phyloP scores from a whole-genome alignment of 2,329 filamentous ascomycete species.

The Fusarium gaditjirri region DNA sequence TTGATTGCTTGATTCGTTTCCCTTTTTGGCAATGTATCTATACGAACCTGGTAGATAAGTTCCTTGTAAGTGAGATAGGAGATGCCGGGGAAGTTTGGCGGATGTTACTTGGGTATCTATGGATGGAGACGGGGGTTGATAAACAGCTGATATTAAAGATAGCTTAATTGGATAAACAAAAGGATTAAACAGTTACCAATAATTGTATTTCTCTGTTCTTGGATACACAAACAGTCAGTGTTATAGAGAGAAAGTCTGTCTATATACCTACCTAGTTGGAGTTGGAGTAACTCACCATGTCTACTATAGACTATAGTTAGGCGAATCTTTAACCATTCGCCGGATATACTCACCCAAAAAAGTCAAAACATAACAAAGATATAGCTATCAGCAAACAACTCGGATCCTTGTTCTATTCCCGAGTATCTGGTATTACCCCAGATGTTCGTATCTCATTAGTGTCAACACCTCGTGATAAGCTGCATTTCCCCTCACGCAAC shows the following conservation, averaged over 20 bases:
- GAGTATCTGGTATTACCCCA: slow-evolving; percentile 1
- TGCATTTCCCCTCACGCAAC: background rate
- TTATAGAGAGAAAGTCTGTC: background rate
- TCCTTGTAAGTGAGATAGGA: slow-evolving; percentile 1
- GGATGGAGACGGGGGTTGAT: background rate
- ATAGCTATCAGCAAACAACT: background rate
- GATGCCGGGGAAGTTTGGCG: background rate
- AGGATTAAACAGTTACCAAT: background rate
- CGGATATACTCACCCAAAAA: background rate
- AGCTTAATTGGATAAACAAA: background rate
- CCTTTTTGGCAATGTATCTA: slow-evolving; percentile 18
- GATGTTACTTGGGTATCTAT: background rate
- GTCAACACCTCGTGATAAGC: slow-evolving; percentile 13
- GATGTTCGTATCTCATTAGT: background rate
- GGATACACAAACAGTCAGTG: background rate
- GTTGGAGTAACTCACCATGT: background rate
- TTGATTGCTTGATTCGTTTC: slow-evolving; percentile 18
- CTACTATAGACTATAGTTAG: too few relatives aligned
- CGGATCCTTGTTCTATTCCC: slow-evolving; percentile 5
- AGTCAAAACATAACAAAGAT: background rate
- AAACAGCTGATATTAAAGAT: background rate
- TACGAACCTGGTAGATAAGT: slow-evolving; percentile 13
- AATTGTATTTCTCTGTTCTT: background rate
- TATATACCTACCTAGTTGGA: background rate
- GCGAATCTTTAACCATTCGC: background rate